Evolutionary conservation across 176 grass and related monocot species (phyloP).

Genomic region (Phyllostachys edulis): DNA sequence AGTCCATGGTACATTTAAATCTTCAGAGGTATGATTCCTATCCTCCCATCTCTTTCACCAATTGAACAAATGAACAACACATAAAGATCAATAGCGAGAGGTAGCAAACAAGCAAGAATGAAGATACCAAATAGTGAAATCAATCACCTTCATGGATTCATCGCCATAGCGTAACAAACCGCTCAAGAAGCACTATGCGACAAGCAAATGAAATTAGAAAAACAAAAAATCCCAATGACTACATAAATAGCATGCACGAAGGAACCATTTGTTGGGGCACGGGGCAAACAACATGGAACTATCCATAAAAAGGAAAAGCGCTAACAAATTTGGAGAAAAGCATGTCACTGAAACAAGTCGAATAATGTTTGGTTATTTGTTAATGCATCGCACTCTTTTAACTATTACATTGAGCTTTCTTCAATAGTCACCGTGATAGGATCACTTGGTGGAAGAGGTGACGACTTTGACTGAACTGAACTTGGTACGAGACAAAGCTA

Average conservation of each 20-base stretch:
- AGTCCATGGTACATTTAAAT: constrained; percentile 7
- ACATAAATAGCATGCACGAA: constrained; percentile 13
- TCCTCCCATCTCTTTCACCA: constrained; percentile 17
- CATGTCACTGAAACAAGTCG: constrained; percentile 77
- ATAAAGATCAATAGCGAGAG: constrained; percentile 2
- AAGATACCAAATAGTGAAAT: background rate
- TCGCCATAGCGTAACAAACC: background rate
- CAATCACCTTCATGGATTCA: background rate
- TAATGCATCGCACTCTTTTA: constrained; percentile 92
- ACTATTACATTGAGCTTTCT: too few relatives aligned
- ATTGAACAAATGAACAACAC: background rate
- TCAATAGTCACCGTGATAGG: too few relatives aligned
- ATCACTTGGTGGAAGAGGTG: too few relatives aligned
- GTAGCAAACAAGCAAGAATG: background rate
- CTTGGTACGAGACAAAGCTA: constrained; percentile 10
- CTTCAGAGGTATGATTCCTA: background rate
- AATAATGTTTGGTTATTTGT: constrained; percentile 95
- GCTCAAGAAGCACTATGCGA: background rate
- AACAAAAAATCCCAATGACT: background rate
- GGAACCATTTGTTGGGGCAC: background rate
- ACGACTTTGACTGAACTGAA: too few relatives aligned
- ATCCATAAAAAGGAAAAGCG: constrained; percentile 5
- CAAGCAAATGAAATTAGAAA: background rate
- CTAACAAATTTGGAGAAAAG: background rate
- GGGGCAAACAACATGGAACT: constrained; percentile 24